phyloP scores from a whole-genome alignment of 2,329 filamentous ascomycete species.

The Sarocladium brachiariae region DNA sequence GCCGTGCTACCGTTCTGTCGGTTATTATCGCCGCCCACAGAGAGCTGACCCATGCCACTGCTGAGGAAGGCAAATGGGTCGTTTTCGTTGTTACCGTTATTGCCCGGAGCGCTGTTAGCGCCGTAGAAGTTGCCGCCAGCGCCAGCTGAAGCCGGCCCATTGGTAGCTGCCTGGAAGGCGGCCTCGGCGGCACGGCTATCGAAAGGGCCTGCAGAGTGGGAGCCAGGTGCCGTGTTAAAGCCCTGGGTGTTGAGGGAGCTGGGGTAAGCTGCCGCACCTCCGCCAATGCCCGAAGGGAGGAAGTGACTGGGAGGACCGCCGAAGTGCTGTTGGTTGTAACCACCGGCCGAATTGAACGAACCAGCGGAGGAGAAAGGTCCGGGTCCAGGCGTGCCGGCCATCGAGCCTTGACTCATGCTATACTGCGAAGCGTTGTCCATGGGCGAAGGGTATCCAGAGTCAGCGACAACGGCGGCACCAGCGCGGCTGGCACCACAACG shows the following conservation, averaged over 20 bases:
- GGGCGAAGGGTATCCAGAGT: constrained; percentile 82
- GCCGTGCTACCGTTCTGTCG: constrained; percentile 56
- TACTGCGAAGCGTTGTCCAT: constrained; percentile 67
- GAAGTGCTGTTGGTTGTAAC: constrained; percentile 71
- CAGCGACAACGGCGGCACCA: constrained; percentile 87
- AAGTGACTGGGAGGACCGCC: constrained; percentile 85
- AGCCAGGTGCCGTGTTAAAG: constrained; percentile 67
- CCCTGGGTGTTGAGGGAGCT: constrained; percentile 69
- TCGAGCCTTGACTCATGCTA: constrained; percentile 80
- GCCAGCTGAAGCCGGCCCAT: constrained; percentile 70
- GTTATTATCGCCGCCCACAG: constrained; percentile 57
- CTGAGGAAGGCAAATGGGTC: constrained; percentile 79
- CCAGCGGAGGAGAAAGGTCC: constrained; percentile 69
- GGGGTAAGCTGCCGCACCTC: constrained; percentile 65
- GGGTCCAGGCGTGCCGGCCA: constrained; percentile 71
- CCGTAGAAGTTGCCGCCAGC: constrained; percentile 48
- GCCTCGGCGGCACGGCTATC: constrained; percentile 91
- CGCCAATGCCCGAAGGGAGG: constrained; percentile 75
- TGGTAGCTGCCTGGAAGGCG: constrained; percentile 83
- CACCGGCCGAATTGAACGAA: constrained; percentile 55
- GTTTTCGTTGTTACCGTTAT: constrained; percentile 57
- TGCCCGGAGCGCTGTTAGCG: constrained; percentile 43
- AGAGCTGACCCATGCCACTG: constrained; percentile 63
- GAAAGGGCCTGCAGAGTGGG: constrained; percentile 80
- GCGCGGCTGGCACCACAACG: constrained; percentile 93